Base-by-base conservation (phyloP, 179 eudicot genomes). In the Heliamphora pulchella region DNA sequence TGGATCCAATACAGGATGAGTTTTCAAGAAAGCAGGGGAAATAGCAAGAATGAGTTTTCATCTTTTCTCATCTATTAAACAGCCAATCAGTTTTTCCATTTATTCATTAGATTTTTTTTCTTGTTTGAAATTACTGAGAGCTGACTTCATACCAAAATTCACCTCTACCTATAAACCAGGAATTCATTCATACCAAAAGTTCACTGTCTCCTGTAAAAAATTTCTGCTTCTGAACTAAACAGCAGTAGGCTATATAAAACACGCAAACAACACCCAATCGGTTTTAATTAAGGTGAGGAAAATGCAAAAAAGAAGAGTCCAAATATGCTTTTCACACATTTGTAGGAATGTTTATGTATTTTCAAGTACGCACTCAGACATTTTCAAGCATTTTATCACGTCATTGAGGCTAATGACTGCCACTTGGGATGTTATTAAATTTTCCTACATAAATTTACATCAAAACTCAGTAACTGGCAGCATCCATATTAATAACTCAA, bases 81-180 rank as follows among this genome's bases (percentile, higher is more conserved):
- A 14, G 44, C 20, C 53, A 69, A 46, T 44, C 53, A 15, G 15
- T 10, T 3, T 46, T 69, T 9, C 15, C 73, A 61, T n/a, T 3
- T 44, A 69, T 10, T 14, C 53, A 46, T 69, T 44, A 69, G 53
- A 9, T 48, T 48, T 48, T 48, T 3, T 44, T 44, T n/a, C 73
- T 69, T 44, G 53, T 69, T 69, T 69, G 73, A 69, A 69, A 48
- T 46, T 15, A 69, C 53, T 43, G 39, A 44, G 22, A 69, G 43
- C 3, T 5, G 43, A 43, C 18, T 68, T 43, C 72, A 39, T 15
- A 5, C 15, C 73, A 69, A 41, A 69, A 15, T 48, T 48, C 4
- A 48, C 7, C 4, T 48, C 73, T 69, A 44, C 20, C 15, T 46
- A 44, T 68, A 44, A 68, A 44, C 72, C 22, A 43, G 15, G 18